phyloP scores from a whole-genome alignment of 169 alveolate genomes.

The Toxoplasma gondii region DNA sequence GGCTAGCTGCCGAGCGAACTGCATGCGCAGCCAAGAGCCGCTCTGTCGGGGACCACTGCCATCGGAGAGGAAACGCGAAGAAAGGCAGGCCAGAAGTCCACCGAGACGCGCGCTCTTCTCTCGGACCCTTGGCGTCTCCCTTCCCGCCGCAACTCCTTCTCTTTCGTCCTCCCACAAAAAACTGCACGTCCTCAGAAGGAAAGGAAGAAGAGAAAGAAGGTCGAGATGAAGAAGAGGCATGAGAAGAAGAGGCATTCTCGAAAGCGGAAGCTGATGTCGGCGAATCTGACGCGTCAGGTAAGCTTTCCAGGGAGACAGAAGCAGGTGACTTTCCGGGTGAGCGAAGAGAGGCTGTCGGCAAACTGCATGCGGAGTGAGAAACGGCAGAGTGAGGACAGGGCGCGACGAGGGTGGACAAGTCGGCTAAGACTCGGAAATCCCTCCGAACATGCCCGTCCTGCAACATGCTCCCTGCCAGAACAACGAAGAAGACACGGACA shows the following conservation, averaged over 20 bases:
- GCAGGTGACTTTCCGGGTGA: background rate
- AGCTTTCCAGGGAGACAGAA: background rate
- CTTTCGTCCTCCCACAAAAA: no score
- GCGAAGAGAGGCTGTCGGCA: background rate
- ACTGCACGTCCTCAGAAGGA: background rate
- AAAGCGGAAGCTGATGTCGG: background rate
- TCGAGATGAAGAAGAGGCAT: background rate
- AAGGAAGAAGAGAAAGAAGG: background rate
- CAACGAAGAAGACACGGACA: background rate
- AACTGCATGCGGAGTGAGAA: background rate
- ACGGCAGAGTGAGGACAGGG: background rate
- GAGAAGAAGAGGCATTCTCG: background rate
- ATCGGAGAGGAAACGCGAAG: conserved; percentile 22
- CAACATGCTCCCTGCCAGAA: background rate
- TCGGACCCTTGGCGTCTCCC: no score
- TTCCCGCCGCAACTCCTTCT: no score
- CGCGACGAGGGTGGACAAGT: background rate
- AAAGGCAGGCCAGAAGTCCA: background rate
- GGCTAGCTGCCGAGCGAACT: background rate
- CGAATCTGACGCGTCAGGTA: background rate
- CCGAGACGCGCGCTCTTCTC: no score
- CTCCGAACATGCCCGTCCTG: background rate
- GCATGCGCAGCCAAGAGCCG: background rate
- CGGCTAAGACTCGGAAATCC: conserved; percentile 22
- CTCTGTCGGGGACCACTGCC: background rate